Conservation (phyloP, 2,329 filamentous ascomycete species). For the Sporothrix brasiliensis region DNA sequence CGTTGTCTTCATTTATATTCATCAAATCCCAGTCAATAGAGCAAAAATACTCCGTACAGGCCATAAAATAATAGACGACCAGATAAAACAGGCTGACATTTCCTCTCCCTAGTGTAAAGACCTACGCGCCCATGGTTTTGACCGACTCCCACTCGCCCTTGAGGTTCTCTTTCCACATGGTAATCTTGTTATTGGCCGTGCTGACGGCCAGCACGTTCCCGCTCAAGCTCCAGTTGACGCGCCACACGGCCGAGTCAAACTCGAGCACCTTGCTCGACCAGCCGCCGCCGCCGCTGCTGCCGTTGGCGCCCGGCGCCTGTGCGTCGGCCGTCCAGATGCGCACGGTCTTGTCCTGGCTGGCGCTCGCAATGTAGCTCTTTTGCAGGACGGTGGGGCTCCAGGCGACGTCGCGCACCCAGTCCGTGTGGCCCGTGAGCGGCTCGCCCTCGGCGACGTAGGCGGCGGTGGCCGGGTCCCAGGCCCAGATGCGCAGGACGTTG, state of each 20-base stretch:
- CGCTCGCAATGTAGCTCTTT: conserved; percentile 95
- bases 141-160: conserved; percentile 96
- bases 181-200: conserved; percentile 94
- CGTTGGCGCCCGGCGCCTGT: conserved; percentile 39
- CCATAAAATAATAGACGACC: background rate
- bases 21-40: conserved; percentile 25
- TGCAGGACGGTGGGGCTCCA: conserved; percentile 95
- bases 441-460: conserved; percentile 63
- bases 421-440: conserved; percentile 77
- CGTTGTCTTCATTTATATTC: conserved; percentile 4
- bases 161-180: conserved; percentile 97
- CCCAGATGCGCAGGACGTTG: conserved; percentile 92
- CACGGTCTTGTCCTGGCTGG: conserved; percentile 95
- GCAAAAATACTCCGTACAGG: background rate
- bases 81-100: conserved; percentile 35
- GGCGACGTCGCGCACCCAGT: conserved; percentile 97
- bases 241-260: conserved; percentile 90
- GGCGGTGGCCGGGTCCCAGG: conserved; percentile 62
- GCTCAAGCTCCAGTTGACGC: conserved; percentile 96
- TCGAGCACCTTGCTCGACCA: conserved; percentile 86
- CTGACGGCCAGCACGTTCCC: conserved; percentile 95
- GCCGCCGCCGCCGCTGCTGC: conserved; percentile 45
- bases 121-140: conserved; percentile 71
- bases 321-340: conserved; percentile 87
- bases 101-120: too few species aligned